Base-by-base conservation (phyloP, 2,329 filamentous ascomycete species). In the Rutstroemia sp. region DNA sequence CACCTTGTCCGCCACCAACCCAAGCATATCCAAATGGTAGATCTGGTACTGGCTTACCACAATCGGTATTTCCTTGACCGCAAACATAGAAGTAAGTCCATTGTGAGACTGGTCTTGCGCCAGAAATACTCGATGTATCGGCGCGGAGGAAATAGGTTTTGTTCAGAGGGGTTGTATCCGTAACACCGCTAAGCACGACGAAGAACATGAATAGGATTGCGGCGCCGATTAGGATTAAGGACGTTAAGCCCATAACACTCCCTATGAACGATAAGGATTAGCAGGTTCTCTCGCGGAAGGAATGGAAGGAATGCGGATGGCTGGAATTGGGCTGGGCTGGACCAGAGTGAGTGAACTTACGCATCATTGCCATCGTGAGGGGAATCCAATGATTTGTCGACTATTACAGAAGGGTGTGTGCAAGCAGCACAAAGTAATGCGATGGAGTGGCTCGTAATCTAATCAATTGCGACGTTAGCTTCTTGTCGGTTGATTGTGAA, bases 71-170 rank as follows among this genome's bases (percentile, higher is more conserved):
- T 60, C 74, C 74, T 30, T 76, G 76, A 52, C 85, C 82, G 74
- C 92, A 95, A 60, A 95, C 77, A 71, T 88, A 86, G 78, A 95
- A 94, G 74, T 87, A 95, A 38, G 91, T 95, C 92, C 92, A 97
- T 74, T 92, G 85, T 12, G 90, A 86, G 18, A 79, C 65, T 51
- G 77, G 61, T 52, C 85, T 59, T 16, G 90, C 86, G 49, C 85
- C 85, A 3, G 80, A 76, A 67, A 95, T 91, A 67, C 78, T 82
- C 34, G 74, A 75, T 0, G 92, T 96, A 69, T 88, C 80, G 66
- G 89, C 89, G 68, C 87, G 79, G 34, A 97, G 82, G 77, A 96
- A 96, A 74, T 90, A 96, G 62, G 91, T 90, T 58, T 84, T 75
- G 71, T 87, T 82, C 55, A 95, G 76, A 2, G 85, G 85, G 14